Base-by-base conservation (phyloP, 345 rosid species). In the Anastatica hierochuntica region DNA sequence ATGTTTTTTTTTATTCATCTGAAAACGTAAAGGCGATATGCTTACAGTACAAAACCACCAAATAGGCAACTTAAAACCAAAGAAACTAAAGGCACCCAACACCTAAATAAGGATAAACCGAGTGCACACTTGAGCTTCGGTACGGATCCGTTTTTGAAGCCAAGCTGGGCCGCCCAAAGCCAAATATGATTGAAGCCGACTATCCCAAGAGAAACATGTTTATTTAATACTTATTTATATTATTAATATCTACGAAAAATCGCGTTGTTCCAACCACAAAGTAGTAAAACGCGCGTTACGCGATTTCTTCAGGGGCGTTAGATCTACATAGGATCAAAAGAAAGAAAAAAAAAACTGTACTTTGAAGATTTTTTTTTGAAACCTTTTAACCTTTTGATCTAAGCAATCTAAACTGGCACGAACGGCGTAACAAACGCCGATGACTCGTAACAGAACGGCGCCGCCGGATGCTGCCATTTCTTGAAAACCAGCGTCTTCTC, bases 401-500 rank as follows among this genome's bases (percentile, higher is more conserved):
- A 49, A 47, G 43, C 34, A 39, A 31, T 53, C 74, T 70, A 83
- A 18, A 75, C 87, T 15, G 94, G 85, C 17, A 89, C 81, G 29
- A 85, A 79, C 8, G 83, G 59, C 8, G 80, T 79, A 53, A 60
- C 71, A 52, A 70, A 49, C 5, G 67, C 38, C 50, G 81, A 46
- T 47, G 80, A 35, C 23, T 84, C 87, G 70, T 69, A 73, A 47
- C 67, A 67, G 48, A 90, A 77, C 15, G 97, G 88, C 24, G 86
- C 87, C 19, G 98, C 96, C 11, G 98, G 98, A 54, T 90, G 96
- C 67, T 90, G 88, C 98, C 98, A 90, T 61, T 72, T 82, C 77
- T 80, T 75, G 55, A 79, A 80, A 41, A 75, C 85, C 50, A 66
- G 48, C 64, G 72, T 74, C 57, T 73, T 64, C 15, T 53, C 51